Conservation (phyloP, 2,329 filamentous ascomycete species). For the Colletotrichum sojae region DNA sequence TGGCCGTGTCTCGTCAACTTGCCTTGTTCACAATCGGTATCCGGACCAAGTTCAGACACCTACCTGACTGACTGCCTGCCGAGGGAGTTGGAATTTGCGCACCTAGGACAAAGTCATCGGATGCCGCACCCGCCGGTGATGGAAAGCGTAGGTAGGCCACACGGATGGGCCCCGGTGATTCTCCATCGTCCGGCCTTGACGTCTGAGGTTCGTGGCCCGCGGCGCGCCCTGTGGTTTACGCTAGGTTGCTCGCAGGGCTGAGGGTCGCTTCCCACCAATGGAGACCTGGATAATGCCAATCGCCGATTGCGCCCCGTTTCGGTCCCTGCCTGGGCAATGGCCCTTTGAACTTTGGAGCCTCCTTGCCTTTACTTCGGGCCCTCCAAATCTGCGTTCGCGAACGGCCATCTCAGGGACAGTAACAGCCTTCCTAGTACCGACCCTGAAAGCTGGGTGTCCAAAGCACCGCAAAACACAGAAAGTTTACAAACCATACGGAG, state of each 20-base stretch:
- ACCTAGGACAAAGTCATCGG: too few relatives aligned
- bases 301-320: slow-evolving; percentile 9
- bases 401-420: not conserved
- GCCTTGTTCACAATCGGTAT: not conserved
- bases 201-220: not conserved
- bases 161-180: not conserved
- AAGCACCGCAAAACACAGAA: not conserved
- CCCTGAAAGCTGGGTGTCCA: not conserved
- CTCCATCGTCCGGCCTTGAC: not conserved
- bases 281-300: slow-evolving; percentile 20
- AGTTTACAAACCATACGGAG: not conserved
- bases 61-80: too few relatives aligned
- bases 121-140: not conserved
- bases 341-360: slow-evolving; percentile 4
- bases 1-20: not conserved
- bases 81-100: too few relatives aligned
- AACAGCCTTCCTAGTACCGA: too few relatives aligned
- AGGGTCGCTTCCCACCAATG: slow-evolving; percentile 22
- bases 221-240: not conserved
- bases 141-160: not conserved
- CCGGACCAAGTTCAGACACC: too few relatives aligned
- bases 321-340: not conserved
- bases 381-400: not conserved
- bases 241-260: slow-evolving; percentile 32
- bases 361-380: not conserved